Evolutionary conservation across 345 rosid species (phyloP), one percentile per base, ranked within the genome.

Genomic region (Eucalyptus sp.): DNA sequence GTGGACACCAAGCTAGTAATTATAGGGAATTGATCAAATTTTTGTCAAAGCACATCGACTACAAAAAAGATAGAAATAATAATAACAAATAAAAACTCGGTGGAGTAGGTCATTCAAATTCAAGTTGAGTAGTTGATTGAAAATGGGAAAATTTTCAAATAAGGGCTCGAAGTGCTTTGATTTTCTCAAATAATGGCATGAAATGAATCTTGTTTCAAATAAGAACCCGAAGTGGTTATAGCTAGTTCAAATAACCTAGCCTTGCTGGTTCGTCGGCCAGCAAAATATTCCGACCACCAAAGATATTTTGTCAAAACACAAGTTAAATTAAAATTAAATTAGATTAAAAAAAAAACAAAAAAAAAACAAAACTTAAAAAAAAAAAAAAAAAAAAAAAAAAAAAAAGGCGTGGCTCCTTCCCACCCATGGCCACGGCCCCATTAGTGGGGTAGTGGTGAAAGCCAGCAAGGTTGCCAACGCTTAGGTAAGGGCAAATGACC

Each of bases 231-330:
- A 52, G 0, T 52, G 2, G 24, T 52, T 18, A 52, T 18, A 52
- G 0, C 24, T 52, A 52, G 0, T 52, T 52, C 56, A 52, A 52
- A 52, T 0, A 18, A 0, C 56, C 56, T 18, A 52, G 56, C 56
- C 10, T 52, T 2, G 58, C 0, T 52, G 5, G 10, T 2, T 52
- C 0, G 5, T 52, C 1, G 1, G 0, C 25, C 0, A 0, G 5
- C 5, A 52, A 52, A 52, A 52, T 52, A 52, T 52, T 20, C 10
- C 1, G 0, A 0, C 58, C 25, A 20, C 10, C 25, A 20, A 52
- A 0, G 25, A 52, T 20, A 52, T 7, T 52, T 52, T 52, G 25
- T 52, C 58, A 52, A 52, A 3, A 0, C 58, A 52, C 5, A 7
- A 20, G 58, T 52, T 52, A 52, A 20, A 52, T 52, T 52, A 0